These are phyloP conservation scores for Taphrina sp. DNA, from an alignment of 1,139 yeast genomes.

Conservation along the genomic window DNA sequence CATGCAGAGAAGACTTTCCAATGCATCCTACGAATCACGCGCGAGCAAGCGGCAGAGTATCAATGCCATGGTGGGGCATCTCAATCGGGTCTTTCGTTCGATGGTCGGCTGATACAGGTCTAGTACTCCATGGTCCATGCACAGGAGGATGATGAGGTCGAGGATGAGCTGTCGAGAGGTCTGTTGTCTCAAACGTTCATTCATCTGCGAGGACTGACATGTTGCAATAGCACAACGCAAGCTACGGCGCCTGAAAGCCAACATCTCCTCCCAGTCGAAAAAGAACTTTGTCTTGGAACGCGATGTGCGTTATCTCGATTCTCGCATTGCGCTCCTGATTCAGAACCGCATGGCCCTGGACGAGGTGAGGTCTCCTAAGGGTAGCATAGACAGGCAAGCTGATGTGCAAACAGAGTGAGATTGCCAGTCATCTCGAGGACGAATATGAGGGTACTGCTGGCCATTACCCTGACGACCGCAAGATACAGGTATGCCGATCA, in stretches of 20 bases:
- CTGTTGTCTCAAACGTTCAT: too few relatives aligned
- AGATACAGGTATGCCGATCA: conserved; percentile 35
- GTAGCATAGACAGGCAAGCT: too few relatives aligned
- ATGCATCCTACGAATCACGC: conserved; percentile 16
- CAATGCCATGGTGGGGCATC: conserved; percentile 28
- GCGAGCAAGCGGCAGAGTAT: conserved; percentile 30
- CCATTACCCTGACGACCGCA: conserved; percentile 37
- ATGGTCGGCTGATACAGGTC: background rate
- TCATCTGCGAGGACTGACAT: too few relatives aligned
- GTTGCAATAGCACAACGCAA: conserved; percentile 42
- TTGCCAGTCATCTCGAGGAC: conserved; percentile 44
- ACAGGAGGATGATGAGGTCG: conserved; percentile 46
- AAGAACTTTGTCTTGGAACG: conserved; percentile 47
- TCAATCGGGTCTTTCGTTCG: background rate
- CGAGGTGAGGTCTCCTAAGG: conserved; percentile 39
- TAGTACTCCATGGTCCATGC: conserved; percentile 41
- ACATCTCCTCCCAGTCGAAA: conserved; percentile 47
- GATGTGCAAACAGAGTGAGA: conserved; percentile 45
- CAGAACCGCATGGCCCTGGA: conserved; percentile 48
- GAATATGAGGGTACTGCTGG: conserved; percentile 37
- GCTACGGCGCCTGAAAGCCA: conserved; percentile 44
- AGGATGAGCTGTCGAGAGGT: conserved; percentile 45
- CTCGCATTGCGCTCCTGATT: conserved; percentile 48
- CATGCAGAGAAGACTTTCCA: conserved; percentile 5
- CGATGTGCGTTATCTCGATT: conserved; percentile 48